phyloP scores from a whole-genome alignment of 306 rosid species.

The Luffa aegyptiaca region DNA sequence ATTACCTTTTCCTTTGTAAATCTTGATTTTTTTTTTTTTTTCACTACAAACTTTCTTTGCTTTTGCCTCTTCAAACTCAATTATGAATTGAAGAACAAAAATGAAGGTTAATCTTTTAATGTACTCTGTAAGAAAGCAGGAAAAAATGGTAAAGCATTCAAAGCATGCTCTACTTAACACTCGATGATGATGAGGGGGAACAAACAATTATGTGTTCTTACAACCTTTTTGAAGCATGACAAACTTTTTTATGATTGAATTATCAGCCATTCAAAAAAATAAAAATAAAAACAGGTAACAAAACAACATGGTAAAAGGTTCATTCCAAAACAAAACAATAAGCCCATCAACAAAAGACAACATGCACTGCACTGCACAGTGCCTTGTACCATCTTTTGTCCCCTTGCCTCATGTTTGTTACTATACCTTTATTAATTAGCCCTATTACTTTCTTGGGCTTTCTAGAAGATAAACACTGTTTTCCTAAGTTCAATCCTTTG shows the following conservation, averaged over 20 bases:
- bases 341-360: background rate
- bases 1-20: too few relatives aligned
- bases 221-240: background rate
- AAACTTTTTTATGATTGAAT: background rate
- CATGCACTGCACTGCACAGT: too few relatives aligned
- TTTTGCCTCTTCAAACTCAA: too few relatives aligned
- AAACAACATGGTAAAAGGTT: background rate
- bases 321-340: background rate
- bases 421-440: background rate
- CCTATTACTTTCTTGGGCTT: too few relatives aligned
- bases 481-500: too few relatives aligned
- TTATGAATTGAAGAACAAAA: background rate
- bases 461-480: too few relatives aligned
- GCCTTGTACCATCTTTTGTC: background rate
- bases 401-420: background rate
- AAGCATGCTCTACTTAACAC: background rate
- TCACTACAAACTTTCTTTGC: too few relatives aligned
- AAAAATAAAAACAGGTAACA: too few relatives aligned
- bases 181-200: background rate
- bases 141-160: background rate
- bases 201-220: background rate
- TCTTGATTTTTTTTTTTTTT: too few relatives aligned
- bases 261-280: background rate
- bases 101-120: background rate
- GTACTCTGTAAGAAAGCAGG: background rate